These are phyloP conservation scores for Podaxis mareebaensis DNA, from an alignment of 768 basidiomycete genomes.

Conservation along the genomic window DNA sequence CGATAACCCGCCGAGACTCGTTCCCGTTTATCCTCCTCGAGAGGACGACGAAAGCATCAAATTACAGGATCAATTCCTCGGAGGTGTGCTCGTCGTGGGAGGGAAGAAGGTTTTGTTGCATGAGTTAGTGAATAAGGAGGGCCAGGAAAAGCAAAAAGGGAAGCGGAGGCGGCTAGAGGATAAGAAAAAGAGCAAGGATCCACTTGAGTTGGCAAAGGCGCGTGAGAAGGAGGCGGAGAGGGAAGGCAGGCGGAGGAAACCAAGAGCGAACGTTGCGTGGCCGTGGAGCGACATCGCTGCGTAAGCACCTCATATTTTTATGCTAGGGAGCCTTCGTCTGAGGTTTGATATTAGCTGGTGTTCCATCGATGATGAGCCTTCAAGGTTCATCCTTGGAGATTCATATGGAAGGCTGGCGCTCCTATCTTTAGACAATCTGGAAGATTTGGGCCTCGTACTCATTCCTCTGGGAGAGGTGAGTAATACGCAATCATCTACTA, in stretches of 20 bases:
- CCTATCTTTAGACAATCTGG: conserved; percentile 52
- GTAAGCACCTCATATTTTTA: conserved; percentile 39
- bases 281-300: conserved; percentile 73
- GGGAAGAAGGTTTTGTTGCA: conserved; percentile 65
- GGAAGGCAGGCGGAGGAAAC: conserved; percentile 54
- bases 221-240: conserved; percentile 58
- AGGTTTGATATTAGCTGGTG: conserved; percentile 44
- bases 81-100: conserved; percentile 73
- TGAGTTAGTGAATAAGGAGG: conserved; percentile 50
- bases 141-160: conserved; percentile 51
- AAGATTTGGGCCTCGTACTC: conserved; percentile 47
- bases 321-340: background rate
- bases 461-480: conserved; percentile 74
- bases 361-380: conserved; percentile 43
- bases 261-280: conserved; percentile 64
- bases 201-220: conserved; percentile 43
- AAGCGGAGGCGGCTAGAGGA: conserved; percentile 56
- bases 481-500: conserved; percentile 1
- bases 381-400: conserved; percentile 66
- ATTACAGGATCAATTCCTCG: conserved; percentile 41
- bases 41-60: conserved; percentile 26
- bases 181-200: conserved; percentile 47
- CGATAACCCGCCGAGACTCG: conserved; percentile 40
- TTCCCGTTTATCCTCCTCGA: conserved; percentile 37
- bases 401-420: conserved; percentile 68